Evolutionary conservation across 2,329 filamentous ascomycete genomes (phyloP).

Genomic region (Penicillium capsulatum): DNA sequence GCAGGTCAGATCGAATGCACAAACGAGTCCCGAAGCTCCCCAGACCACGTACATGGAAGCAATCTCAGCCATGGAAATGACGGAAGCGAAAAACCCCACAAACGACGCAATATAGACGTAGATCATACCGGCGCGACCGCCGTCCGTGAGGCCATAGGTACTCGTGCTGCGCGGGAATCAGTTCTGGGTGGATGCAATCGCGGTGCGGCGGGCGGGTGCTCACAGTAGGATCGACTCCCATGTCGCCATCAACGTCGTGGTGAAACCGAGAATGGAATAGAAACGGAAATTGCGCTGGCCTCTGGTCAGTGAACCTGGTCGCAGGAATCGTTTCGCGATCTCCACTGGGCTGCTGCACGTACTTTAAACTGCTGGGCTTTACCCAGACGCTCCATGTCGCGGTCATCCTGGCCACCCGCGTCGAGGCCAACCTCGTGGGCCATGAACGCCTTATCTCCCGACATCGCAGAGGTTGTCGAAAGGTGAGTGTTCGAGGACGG

Average conservation of each 20-base stretch:
- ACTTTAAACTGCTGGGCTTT: constrained; percentile 49
- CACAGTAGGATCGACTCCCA: constrained; percentile 42
- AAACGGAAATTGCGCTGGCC: constrained; percentile 35
- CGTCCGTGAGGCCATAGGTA: constrained; percentile 29
- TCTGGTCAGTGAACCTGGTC: too few relatives aligned
- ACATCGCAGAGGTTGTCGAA: too few relatives aligned
- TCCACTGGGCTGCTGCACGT: constrained; percentile 7
- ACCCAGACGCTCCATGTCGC: constrained; percentile 49
- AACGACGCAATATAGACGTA: constrained; percentile 37
- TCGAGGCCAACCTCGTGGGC: constrained; percentile 17
- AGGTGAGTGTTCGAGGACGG: too few relatives aligned
- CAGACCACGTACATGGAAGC: constrained; percentile 35
- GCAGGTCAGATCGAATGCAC: neutral
- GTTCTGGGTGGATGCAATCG: neutral
- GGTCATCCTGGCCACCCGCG: constrained; percentile 20
- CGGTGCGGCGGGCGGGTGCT: constrained; percentile 11
- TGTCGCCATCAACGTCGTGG: constrained; percentile 39
- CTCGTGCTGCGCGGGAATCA: constrained; percentile 17
- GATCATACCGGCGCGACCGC: constrained; percentile 36
- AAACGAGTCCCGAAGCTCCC: too few relatives aligned
- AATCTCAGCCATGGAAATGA: constrained; percentile 40
- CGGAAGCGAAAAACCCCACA: constrained; percentile 37
- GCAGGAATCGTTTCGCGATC: too few relatives aligned
- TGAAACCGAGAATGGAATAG: constrained; percentile 39
- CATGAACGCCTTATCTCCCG: constrained; percentile 13